Base-by-base conservation (phyloP, 2,329 filamentous ascomycete species). In the Sporothrix brasiliensis region DNA sequence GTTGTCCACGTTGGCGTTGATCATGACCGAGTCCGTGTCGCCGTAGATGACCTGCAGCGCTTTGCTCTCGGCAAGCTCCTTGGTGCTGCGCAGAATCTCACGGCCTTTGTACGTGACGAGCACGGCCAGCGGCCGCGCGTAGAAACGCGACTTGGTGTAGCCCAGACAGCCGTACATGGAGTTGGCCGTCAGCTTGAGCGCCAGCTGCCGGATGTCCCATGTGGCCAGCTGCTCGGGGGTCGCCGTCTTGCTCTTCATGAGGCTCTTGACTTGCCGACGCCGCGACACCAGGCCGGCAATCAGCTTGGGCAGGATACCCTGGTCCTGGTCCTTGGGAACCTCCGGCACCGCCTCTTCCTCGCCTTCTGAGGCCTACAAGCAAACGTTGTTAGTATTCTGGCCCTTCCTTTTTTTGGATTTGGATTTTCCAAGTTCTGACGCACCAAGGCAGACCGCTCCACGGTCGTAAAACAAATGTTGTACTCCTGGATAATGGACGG, bases 11-110 rank as follows among this genome's bases (percentile, higher is more conserved):
- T 98, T 98, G 73, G 95, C 97, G 78, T 99, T 99, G 84, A 99
- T 98, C 95, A 99, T 99, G 81, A 99, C 95, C 10, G 95, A 99
- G 81, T 99, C 95, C 14, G 95, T 99, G 81, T 99, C 95, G 83
- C 95, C 95, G 76, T 99, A 99, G 73, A 99, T 98, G 79, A 99
- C 95, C 77, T 95, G 92, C 41, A 99, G 86, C 72, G 93, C 90
- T 75, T 92, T 94, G 76, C 89, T 92, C 81, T 99, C 95, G 11
- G 95, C 95, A 73, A 99, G 87, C 69, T 97, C 94, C 80, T 98
- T 99, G 70, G 95, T 99, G 78, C 92, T 96, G 74, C 92, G 89
- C 71, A 99, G 84, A 87, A 99, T 98, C 83, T 99, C 95, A 83
- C 95, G 93, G 71, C 95, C 95, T 80, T 99, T 98, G 83, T 90